phyloP scores from a whole-genome alignment of 2,329 filamentous ascomycete genomes.

The Gnomoniopsis sp. region DNA sequence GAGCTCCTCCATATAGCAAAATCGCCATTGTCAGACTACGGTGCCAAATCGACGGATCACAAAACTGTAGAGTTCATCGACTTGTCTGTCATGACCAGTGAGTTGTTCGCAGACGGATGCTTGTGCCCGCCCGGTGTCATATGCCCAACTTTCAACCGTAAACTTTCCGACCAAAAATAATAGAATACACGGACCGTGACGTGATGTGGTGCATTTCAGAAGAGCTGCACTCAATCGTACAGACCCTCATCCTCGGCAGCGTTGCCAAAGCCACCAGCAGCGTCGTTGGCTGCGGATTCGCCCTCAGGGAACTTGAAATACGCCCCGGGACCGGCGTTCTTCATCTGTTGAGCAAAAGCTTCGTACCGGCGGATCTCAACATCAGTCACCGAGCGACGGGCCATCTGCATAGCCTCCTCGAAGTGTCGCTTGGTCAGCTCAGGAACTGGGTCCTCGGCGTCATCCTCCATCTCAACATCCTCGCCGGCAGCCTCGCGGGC shows the following conservation, averaged over 20 bases:
- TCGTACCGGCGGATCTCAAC: constrained; percentile 98
- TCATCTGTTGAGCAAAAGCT: constrained; percentile 98
- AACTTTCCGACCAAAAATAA: constrained; percentile 27
- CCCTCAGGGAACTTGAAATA: constrained; percentile 93
- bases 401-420: constrained; percentile 96
- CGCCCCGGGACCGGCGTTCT: constrained; percentile 90
- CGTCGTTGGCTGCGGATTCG: constrained; percentile 64
- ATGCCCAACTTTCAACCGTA: background rate
- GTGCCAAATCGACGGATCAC: constrained; percentile 2
- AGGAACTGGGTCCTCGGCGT: constrained; percentile 87
- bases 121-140: background rate
- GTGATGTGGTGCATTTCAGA: constrained; percentile 13
- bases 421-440: constrained; percentile 96
- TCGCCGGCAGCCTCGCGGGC: constrained; percentile 82
- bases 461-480: constrained; percentile 79
- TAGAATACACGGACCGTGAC: constrained; percentile 42
- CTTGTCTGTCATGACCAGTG: background rate
- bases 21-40: constrained; percentile 4
- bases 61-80: background rate
- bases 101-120: background rate
- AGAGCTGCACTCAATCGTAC: constrained; percentile 69
- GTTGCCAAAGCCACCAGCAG: constrained; percentile 70
- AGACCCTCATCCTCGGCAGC: constrained; percentile 94
- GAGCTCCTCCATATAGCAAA: background rate
- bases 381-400: constrained; percentile 89